Base-by-base conservation (phyloP, 2,329 filamentous ascomycete species). In the Xylariaceae sp. region DNA sequence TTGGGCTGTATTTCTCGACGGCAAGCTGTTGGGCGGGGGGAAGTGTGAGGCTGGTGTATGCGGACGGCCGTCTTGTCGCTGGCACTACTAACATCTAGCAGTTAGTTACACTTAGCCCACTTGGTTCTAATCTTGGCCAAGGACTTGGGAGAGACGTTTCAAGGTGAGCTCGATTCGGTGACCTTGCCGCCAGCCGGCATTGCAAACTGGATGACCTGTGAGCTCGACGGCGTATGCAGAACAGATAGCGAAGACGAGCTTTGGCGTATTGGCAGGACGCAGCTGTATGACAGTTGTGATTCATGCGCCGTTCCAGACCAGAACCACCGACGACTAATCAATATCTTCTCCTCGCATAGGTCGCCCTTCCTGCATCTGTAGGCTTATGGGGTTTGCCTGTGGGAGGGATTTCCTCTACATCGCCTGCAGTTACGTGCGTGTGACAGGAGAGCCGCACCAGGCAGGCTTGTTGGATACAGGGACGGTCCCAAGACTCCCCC, bases 21-120 rank as follows among this genome's bases (percentile, higher is more conserved):
- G 45, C 12, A 58, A 46, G 48, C 49, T 41, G 58, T 58, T 60
- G 54, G 56, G 53, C 50, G 56, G 46, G 51, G 49, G 44, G 47
- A 51, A 44, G 48, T 43, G 42, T 37, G 55, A 62, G 53, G 55
- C 55, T 58, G 53, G 53, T 47, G 57, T 54, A 61, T 63, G 64
- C 58, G 56, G 54, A 54, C 18, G 53, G 53, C 64, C 62, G 60
- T 34, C 21, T 48, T 53, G 41, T 52, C 32, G 54, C 57, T 57
- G 49, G 49, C 48, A 60, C 53, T 16, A 42, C 26, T 56, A 26
- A 49, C 49, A 32, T 36, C 16, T 48, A 36, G 26, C 12, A 47
- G 32, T 34, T 34, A 34, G 36, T 36, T 39, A 36, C 42, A n/a
- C 46, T n/a, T 49, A 21, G 29, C 34, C 32, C 43, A 29, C 34